These are phyloP conservation scores for Nakazawaea siamensis DNA, from an alignment of 805 yeast genomes.

Conservation along the genomic window DNA sequence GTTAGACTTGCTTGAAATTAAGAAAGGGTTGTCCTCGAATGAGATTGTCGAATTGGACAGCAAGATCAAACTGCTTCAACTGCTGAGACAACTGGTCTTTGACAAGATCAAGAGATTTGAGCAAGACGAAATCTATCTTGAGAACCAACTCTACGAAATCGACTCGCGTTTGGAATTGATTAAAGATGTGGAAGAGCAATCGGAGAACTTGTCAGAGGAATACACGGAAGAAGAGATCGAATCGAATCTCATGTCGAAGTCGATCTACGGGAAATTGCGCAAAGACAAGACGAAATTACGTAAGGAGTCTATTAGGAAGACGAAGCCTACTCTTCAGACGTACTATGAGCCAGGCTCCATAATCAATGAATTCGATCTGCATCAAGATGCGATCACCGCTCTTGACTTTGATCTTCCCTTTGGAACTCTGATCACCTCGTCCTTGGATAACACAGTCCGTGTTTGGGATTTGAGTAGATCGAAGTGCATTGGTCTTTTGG, in stretches of 20 bases:
- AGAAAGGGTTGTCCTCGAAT: slow-evolving; percentile 54
- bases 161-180: slow-evolving; percentile 35
- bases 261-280: slow-evolving; percentile 35
- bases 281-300: slow-evolving; percentile 18
- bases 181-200: slow-evolving; percentile 13
- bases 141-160: slow-evolving; percentile 35
- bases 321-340: slow-evolving; percentile 57
- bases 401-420: slow-evolving; percentile 69
- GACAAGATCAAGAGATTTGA: slow-evolving; percentile 54
- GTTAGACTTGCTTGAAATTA: slow-evolving; percentile 49
- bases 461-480: slow-evolving; percentile 76
- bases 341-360: slow-evolving; percentile 52
- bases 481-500: slow-evolving; percentile 39
- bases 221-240: slow-evolving; percentile 11
- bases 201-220: slow-evolving; percentile 12
- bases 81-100: slow-evolving; percentile 44
- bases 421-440: slow-evolving; percentile 70
- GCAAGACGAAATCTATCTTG: slow-evolving; percentile 49
- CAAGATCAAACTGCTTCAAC: slow-evolving; percentile 42
- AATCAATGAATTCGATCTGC: slow-evolving; percentile 43
- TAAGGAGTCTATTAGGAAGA: slow-evolving; percentile 29
- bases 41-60: slow-evolving; percentile 60
- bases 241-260: slow-evolving; percentile 29
- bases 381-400: slow-evolving; percentile 42
- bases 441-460: slow-evolving; percentile 67